Conservation (phyloP, 768 basidiomycete genomes). For the Collybia mongolica region DNA sequence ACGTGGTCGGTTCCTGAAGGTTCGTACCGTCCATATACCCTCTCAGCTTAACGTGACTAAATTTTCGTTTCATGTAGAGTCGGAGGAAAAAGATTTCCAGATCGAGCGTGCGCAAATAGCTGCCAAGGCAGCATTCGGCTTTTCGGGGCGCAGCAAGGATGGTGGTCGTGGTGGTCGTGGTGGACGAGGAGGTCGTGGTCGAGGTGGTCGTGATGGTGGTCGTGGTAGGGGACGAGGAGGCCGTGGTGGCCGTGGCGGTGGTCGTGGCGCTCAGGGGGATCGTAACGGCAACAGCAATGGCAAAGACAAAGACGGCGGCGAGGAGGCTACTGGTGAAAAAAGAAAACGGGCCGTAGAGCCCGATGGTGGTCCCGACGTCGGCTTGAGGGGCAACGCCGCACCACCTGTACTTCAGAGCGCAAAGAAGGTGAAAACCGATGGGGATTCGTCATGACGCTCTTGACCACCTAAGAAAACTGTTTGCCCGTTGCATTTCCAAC, state of each 20-base stretch:
- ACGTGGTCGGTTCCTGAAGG: constrained; percentile 65
- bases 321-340: constrained; percentile 64
- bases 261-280: constrained; percentile 29
- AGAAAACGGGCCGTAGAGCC: constrained; percentile 76
- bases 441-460: constrained; percentile 21
- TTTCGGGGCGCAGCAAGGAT: constrained; percentile 20
- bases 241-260: constrained; percentile 44
- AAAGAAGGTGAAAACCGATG: constrained; percentile 46
- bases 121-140: constrained; percentile 47
- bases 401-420: constrained; percentile 47
- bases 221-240: constrained; percentile 34
- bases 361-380: constrained; percentile 71
- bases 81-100: constrained; percentile 70
- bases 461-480: not conserved
- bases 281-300: constrained; percentile 29
- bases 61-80: constrained; percentile 43
- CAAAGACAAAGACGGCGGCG: constrained; percentile 35
- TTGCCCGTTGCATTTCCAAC: not conserved
- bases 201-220: constrained; percentile 42
- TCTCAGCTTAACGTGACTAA: not conserved
- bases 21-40: constrained; percentile 23
- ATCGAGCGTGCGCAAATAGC: constrained; percentile 72
- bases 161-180: constrained; percentile 36
- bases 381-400: constrained; percentile 59
- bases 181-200: constrained; percentile 48